A percentile compares a stretch with the other conserved stretches of the same genome.
Conservation (phyloP, 805 yeast species). For the Cyberlindnera maritima region DNA sequence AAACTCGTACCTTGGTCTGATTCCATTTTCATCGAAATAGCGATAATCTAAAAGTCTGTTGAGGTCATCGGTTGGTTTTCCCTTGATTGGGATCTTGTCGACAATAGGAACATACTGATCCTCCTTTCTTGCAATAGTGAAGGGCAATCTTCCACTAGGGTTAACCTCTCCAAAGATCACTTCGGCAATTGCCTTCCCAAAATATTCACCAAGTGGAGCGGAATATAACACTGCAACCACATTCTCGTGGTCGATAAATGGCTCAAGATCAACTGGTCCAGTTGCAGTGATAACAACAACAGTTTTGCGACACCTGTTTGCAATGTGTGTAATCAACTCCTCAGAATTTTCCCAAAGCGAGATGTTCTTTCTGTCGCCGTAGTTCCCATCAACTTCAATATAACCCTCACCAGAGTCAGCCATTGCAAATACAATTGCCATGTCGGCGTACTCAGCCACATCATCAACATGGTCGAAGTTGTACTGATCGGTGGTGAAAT, state of each 20-base stretch:
- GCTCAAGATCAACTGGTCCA: conserved; percentile 59
- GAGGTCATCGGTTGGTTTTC: conserved; percentile 35
- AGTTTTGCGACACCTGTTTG: conserved; percentile 49
- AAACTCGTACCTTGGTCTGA: conserved; percentile 57
- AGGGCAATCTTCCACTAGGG: conserved; percentile 64
- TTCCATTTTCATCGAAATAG: conserved; percentile 53
- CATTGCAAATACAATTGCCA: conserved; percentile 52
- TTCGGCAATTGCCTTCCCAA: conserved; percentile 57
- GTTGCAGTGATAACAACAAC: conserved; percentile 58
- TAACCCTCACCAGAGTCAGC: conserved; percentile 61
- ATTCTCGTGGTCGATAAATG: conserved; percentile 52
- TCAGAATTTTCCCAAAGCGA: conserved; percentile 60
- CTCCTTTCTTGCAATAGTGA: conserved; percentile 55
- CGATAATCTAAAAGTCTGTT: conserved; percentile 49
- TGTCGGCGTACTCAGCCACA: conserved; percentile 47
- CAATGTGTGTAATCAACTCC: conserved; percentile 45
- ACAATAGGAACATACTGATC: conserved; percentile 46
- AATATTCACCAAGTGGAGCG: conserved; percentile 54
- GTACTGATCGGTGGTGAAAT: conserved; percentile 44
- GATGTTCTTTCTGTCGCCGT: conserved; percentile 54
- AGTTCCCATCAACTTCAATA: conserved; percentile 53
- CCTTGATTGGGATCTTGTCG: conserved; percentile 35
- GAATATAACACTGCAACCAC: conserved; percentile 55
- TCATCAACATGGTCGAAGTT: conserved; percentile 42
- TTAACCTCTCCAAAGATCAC: conserved; percentile 57